Evolutionary conservation across 2,329 filamentous ascomycete genomes (phyloP), one percentile per base, ranked within the genome.

Genomic region (Berkeleyomyces rouxiae): DNA sequence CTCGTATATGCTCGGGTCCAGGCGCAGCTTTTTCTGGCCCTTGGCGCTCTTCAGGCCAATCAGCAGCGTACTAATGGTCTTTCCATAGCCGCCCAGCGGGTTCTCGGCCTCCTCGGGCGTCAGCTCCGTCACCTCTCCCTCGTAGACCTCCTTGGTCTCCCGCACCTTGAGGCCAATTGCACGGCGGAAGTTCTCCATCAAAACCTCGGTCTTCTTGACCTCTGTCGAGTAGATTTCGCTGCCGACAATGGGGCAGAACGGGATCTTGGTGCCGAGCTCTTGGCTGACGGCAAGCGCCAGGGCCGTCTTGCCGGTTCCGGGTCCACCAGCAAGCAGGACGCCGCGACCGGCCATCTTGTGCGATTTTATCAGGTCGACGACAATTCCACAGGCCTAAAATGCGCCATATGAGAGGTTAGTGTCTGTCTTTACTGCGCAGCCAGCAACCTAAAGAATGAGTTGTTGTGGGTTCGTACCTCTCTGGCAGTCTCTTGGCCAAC

Each of bases 171-270:
- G 81, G 42, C 92, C 93, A 73, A 99, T 99, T 64, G 93, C 93
- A 71, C 93, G 82, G 72, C 93, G 83, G 75, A 99, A 99, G 78
- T 97, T 97, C 80, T 99, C 93, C 93, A 97, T 97, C 72, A 99
- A 78, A 68, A 95, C 87, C 75, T 99, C 93, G 59, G 93, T 99
- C 83, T 99, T 99, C 83, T 99, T 99, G 67, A 99, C 91, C 75
- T 99, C 93, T 55, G 92, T 87, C 68, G 90, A 96, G 77, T 96
- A 99, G 70, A 99, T 87, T 75, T 99, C 93, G 78, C 91, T 96
- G 69, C 91, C 93, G 61, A 96, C 93, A 71, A 99, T 97, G 46
- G 92, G 91, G 74, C 93, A 96, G 73, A 99, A 99, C 5, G 93
- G 93, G 63, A 99, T 95, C 78, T 96, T 97, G 59, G 91, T 96